Conservation (phyloP, 2,329 filamentous ascomycete genomes). For the Penicillium sp. region DNA sequence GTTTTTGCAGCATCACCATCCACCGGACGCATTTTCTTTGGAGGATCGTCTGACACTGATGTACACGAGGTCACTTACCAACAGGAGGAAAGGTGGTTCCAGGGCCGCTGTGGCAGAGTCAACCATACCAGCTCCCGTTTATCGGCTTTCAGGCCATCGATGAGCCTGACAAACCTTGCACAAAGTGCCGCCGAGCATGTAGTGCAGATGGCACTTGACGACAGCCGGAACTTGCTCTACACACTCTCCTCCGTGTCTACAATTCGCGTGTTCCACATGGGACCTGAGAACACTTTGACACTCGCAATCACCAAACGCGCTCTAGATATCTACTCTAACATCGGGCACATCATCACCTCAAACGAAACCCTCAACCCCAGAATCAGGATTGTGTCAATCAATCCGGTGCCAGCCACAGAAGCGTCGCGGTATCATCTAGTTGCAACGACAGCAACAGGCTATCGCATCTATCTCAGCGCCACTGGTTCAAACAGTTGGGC, state of each 20-base stretch:
- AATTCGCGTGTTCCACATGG: constrained; percentile 88
- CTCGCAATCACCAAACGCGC: constrained; percentile 57
- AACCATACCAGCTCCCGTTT: constrained; percentile 79
- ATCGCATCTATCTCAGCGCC: constrained; percentile 86
- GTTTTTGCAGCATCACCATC: constrained; percentile 73
- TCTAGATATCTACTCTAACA: constrained; percentile 60
- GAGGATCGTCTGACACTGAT: constrained; percentile 75
- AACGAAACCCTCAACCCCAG: constrained; percentile 68
- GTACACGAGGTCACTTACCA: constrained; percentile 95
- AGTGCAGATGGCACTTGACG: constrained; percentile 78
- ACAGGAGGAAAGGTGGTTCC: constrained; percentile 96
- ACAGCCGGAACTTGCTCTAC: constrained; percentile 83
- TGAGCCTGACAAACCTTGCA: constrained; percentile 38
- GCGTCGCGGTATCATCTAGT: constrained; percentile 83
- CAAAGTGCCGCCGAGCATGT: constrained; percentile 60
- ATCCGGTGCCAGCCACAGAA: constrained; percentile 77
- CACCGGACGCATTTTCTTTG: constrained; percentile 90
- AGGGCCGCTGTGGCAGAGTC: constrained; percentile 78
- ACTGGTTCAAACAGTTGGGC: constrained; percentile 65
- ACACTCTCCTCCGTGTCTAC: constrained; percentile 84
- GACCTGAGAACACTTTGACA: constrained; percentile 53
- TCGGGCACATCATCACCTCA: constrained; percentile 76
- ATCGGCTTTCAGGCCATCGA: constrained; percentile 51
- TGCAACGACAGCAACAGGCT: constrained; percentile 85
- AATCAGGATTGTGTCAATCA: constrained; percentile 77